Conservation (phyloP, 2,329 filamentous ascomycete species). For the Fusarium udum region DNA sequence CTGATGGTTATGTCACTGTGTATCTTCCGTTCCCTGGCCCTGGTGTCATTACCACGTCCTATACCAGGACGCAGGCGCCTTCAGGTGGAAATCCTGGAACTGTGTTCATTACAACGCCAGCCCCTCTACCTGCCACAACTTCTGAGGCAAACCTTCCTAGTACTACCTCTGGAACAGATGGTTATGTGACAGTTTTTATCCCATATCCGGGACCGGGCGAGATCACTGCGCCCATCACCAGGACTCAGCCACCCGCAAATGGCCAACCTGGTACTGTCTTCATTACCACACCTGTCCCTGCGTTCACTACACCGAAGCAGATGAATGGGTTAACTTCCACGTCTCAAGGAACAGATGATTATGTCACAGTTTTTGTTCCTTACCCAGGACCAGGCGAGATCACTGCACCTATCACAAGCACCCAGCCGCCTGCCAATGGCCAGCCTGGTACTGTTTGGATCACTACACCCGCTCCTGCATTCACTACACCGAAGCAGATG, state of each 20-base stretch:
- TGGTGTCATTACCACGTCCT: constrained; percentile 12
- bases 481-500: neutral
- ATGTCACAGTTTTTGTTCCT: constrained; percentile 16
- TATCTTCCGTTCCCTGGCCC: constrained; percentile 24
- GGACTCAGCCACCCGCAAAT: constrained; percentile 1
- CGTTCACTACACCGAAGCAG: constrained; percentile 5
- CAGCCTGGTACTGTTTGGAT: constrained; percentile 21
- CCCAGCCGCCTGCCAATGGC: neutral
- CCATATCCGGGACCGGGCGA: constrained; percentile 20
- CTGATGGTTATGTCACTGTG: constrained; percentile 17
- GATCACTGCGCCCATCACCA: constrained; percentile 21
- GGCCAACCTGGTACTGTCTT: constrained; percentile 18
- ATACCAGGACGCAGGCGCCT: constrained; percentile 22
- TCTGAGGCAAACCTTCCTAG: constrained; percentile 9
- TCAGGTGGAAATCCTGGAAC: constrained; percentile 22
- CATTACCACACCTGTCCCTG: constrained; percentile 4
- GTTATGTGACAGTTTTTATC: constrained; percentile 23
- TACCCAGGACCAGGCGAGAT: constrained; percentile 5
- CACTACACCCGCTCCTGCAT: neutral
- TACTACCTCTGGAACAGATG: constrained; percentile 17
- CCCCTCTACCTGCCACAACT: constrained; percentile 4
- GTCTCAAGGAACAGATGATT: neutral
- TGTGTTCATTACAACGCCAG: constrained; percentile 25
- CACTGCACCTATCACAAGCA: constrained; percentile 12
- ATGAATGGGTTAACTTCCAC: constrained; percentile 6